Evolutionary conservation across 371 early-diverging fungal species (phyloP).

Genomic region (Mitosporidium daphniae): DNA sequence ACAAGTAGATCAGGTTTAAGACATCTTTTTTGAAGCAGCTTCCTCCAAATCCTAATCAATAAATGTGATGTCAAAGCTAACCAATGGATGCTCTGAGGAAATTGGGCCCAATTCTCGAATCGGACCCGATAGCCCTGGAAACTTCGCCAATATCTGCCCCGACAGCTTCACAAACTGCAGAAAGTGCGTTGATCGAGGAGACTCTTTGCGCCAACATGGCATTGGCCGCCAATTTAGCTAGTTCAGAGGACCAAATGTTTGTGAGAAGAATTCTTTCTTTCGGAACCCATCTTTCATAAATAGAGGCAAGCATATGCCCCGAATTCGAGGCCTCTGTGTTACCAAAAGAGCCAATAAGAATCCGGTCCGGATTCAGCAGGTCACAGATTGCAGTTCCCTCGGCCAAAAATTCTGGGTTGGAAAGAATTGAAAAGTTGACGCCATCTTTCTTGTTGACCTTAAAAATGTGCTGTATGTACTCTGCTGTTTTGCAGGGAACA

Average conservation of each 20-base stretch:
- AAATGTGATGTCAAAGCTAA: slow-evolving; percentile 1
- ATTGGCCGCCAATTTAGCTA: slow-evolving; percentile 67
- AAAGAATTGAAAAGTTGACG: slow-evolving; percentile 42
- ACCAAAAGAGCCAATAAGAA: slow-evolving; percentile 47
- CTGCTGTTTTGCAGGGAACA: slow-evolving; percentile 67
- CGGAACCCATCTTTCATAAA: slow-evolving; percentile 43
- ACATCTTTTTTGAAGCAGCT: slow-evolving; percentile 83
- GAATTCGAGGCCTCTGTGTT: slow-evolving; percentile 31
- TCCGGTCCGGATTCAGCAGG: slow-evolving; percentile 49
- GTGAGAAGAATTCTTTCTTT: slow-evolving; percentile 43
- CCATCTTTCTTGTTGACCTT: slow-evolving; percentile 28
- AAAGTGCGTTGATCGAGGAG: slow-evolving; percentile 54
- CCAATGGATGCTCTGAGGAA: slow-evolving; percentile 60
- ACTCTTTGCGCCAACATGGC: slow-evolving; percentile 77
- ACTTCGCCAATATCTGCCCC: slow-evolving; percentile 77
- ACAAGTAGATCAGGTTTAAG: slow-evolving; percentile 47
- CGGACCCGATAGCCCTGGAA: slow-evolving; percentile 48
- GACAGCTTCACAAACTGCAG: slow-evolving; percentile 66
- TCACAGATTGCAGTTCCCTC: slow-evolving; percentile 63
- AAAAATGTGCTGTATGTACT: slow-evolving; percentile 42
- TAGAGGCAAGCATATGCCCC: slow-evolving; percentile 22
- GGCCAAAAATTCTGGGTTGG: slow-evolving; percentile 79
- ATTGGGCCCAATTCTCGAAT: slow-evolving; percentile 48
- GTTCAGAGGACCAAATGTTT: slow-evolving; percentile 65
- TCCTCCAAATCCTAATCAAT: slow-evolving; percentile 36